These are phyloP conservation scores for Fonsecaea nubica DNA, from an alignment of 2,329 filamentous ascomycete genomes.

Conservation along the genomic window DNA sequence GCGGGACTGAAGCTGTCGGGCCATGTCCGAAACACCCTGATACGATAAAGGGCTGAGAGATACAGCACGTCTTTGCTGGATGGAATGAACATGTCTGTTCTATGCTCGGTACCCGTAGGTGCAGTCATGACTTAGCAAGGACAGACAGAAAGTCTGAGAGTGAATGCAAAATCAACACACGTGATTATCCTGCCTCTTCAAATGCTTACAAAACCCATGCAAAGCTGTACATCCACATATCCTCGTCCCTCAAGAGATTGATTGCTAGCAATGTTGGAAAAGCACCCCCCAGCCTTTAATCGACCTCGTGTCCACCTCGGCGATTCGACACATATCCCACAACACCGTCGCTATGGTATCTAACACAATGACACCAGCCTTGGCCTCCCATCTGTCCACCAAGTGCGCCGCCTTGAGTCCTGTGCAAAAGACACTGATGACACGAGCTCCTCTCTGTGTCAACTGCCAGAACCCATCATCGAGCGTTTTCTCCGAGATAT, in stretches of 20 bases:
- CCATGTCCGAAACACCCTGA: neutral
- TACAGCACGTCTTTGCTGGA: no score
- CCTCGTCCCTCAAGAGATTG: no score
- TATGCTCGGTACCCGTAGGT: no score
- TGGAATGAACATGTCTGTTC: no score
- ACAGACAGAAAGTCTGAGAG: neutral
- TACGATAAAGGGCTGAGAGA: no score
- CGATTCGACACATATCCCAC: conserved; percentile 50
- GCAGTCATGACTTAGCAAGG: no score
- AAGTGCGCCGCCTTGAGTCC: conserved; percentile 51
- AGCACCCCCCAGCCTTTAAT: conserved; percentile 48
- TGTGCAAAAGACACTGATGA: conserved; percentile 53
- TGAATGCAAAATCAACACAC: neutral
- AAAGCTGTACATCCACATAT: no score
- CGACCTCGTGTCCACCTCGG: conserved; percentile 42
- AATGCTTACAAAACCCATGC: no score
- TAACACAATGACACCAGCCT: conserved; percentile 46
- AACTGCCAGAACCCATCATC: conserved; percentile 40
- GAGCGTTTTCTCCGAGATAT: conserved; percentile 43
- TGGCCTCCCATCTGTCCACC: conserved; percentile 48
- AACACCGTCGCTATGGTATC: conserved; percentile 54
- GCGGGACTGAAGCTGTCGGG: neutral
- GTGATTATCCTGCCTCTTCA: no score
- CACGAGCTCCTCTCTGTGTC: conserved; percentile 42
- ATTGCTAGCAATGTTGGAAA: conserved; percentile 33